Percentiles rank a stretch among this genome's conserved stretches.
phyloP scores from a whole-genome alignment of 1,139 yeast genomes.

The Yamadazyma spencermartinsiae region DNA sequence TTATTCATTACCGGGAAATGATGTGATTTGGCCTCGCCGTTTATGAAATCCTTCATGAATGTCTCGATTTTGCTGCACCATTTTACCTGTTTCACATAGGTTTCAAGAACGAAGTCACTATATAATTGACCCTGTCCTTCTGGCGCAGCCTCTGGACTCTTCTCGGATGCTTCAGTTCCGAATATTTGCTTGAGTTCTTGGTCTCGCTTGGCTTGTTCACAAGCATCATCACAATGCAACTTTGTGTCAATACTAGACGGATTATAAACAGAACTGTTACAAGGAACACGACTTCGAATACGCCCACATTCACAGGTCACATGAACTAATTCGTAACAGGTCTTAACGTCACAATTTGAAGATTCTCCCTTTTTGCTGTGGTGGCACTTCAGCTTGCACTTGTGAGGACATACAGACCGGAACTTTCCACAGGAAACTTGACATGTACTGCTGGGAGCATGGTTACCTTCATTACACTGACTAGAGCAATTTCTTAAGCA shows the following conservation, averaged over 20 bases:
- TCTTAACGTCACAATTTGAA: slow-evolving; percentile 34
- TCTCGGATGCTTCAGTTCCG: slow-evolving; percentile 22
- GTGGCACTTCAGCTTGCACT: slow-evolving; percentile 67
- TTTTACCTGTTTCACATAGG: slow-evolving; percentile 49
- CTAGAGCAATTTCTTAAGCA: slow-evolving; percentile 62
- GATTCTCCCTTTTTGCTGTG: slow-evolving; percentile 42
- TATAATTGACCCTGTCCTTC: slow-evolving; percentile 30
- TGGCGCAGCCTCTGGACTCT: slow-evolving; percentile 5
- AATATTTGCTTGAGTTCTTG: slow-evolving; percentile 66
- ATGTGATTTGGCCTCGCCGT: slow-evolving; percentile 30
- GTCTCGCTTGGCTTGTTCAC: slow-evolving; percentile 62
- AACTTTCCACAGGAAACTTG: slow-evolving; percentile 54
- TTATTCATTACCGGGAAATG: slow-evolving; percentile 74
- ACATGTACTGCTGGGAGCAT: slow-evolving; percentile 45
- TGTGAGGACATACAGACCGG: slow-evolving; percentile 60
- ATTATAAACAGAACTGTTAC: slow-evolving; percentile 49
- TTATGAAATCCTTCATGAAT: slow-evolving; percentile 49
- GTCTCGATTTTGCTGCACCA: slow-evolving; percentile 71
- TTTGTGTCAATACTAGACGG: slow-evolving; percentile 30
- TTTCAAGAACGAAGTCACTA: slow-evolving; percentile 40
- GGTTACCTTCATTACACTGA: slow-evolving; percentile 31
- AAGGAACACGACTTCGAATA: slow-evolving; percentile 41
- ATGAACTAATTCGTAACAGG: slow-evolving; percentile 50
- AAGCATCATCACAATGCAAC: slow-evolving; percentile 69
- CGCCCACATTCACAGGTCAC: slow-evolving; percentile 69